Base-by-base conservation (phyloP, 345 rosid genomes). In the Euphorbia tirucalli region DNA sequence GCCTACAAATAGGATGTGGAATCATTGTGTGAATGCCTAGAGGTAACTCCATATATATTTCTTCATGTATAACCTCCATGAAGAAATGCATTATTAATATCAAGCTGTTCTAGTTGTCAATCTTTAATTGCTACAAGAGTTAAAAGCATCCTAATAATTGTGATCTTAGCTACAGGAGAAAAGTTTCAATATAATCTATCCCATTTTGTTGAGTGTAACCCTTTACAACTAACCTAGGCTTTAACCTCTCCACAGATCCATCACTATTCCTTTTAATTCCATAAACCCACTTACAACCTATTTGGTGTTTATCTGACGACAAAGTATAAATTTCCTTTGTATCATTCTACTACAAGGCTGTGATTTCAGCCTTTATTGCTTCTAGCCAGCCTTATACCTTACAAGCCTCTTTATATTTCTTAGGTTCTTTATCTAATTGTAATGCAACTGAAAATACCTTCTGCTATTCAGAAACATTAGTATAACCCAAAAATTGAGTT, bases 21-120 rank as follows among this genome's bases (percentile, higher is more conserved):
- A 8, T 0, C 0, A 3, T 11, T 11, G 30, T 6, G 0, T 5
- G 0, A 22, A 71, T 5, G 0, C 75, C 37, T 11, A 32, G 19
- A 16, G 65, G 74, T 5, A 15, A 24, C 0, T 1, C 22, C 71
- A 65, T 71, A 11, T 70, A 70, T 1, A 76, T 57, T 3, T 75
- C 66, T 8, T 65, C 58, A 31, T 9, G 24, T 0, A n/a, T n/a
- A 3, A 0, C 27, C 61, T 1, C 41, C 62, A 48, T 76, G 61
- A 3, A 71, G 39, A 39, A 71, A 76, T 1, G 68, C 68, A 49
- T 65, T 71, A 19, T 46, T 44, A 0, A 65, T 3, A 2, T 65
- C 39, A 5, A 65, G 8, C 16, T 55, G 60, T 9, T 25, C 15
- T 1, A 30, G 25, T 2, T 14, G 6, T 41, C 64, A 60, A 0